Conservation (phyloP, 2,329 filamentous ascomycete species). For the Nemania bipapillata region DNA sequence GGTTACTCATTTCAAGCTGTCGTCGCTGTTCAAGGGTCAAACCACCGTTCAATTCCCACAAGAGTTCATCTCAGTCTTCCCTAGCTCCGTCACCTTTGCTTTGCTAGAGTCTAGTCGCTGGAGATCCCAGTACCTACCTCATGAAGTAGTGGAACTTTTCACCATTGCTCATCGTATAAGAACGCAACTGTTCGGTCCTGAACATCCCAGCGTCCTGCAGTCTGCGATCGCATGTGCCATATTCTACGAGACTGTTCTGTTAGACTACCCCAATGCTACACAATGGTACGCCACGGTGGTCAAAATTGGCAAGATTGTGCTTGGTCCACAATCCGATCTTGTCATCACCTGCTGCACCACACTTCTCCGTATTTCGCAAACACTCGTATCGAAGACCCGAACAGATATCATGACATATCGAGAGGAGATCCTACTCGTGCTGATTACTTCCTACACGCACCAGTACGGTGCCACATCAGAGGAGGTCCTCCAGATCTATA, state of each 20-base stretch:
- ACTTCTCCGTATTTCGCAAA: slow-evolving; percentile 35
- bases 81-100: slow-evolving; percentile 32
- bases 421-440: slow-evolving; percentile 31
- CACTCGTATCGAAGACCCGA: slow-evolving; percentile 25
- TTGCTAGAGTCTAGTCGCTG: slow-evolving; percentile 34
- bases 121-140: slow-evolving; percentile 30
- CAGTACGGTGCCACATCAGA: slow-evolving; percentile 31
- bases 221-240: slow-evolving; percentile 34
- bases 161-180: slow-evolving; percentile 33
- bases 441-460: slow-evolving; percentile 34
- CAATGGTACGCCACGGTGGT: slow-evolving; percentile 34
- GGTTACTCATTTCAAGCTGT: slow-evolving; percentile 36
- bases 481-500: slow-evolving; percentile 32
- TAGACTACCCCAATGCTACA: slow-evolving; percentile 16
- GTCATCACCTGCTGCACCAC: slow-evolving; percentile 33
- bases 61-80: slow-evolving; percentile 33
- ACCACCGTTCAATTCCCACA: slow-evolving; percentile 31
- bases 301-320: slow-evolving; percentile 33
- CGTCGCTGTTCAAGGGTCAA: slow-evolving; percentile 35
- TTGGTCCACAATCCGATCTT: slow-evolving; percentile 33
- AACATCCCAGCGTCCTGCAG: slow-evolving; percentile 29
- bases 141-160: slow-evolving; percentile 31
- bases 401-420: slow-evolving; percentile 34
- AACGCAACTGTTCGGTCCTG: slow-evolving; percentile 31
- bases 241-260: slow-evolving; percentile 32